phyloP scores from a whole-genome alignment of 2,329 filamentous ascomycete genomes.

The Periconia macrospinosa region DNA sequence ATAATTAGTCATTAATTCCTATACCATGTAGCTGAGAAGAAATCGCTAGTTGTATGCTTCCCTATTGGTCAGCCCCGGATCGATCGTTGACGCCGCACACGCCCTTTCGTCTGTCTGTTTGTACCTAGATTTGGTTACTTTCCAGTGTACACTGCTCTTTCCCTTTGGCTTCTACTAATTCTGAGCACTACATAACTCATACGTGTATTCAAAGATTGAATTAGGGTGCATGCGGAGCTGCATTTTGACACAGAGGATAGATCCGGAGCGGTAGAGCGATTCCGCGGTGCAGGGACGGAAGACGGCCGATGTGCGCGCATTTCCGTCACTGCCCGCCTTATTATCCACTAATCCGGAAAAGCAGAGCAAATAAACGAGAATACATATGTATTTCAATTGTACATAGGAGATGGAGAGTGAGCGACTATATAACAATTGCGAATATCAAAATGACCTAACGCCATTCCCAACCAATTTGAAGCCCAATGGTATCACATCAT shows the following conservation, averaged over 20 bases:
- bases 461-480: conserved; percentile 24
- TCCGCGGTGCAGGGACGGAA: too few species aligned
- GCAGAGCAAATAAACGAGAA: neutral
- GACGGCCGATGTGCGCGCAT: neutral
- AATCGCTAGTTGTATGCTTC: neutral
- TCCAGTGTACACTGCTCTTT: too few species aligned
- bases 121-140: too few species aligned
- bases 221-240: too few species aligned
- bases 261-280: too few species aligned
- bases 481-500: conserved; percentile 27
- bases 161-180: too few species aligned
- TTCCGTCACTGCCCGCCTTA: neutral
- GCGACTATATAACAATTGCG: neutral
- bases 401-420: neutral
- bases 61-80: neutral
- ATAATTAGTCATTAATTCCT: neutral
- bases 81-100: too few species aligned
- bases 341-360: neutral
- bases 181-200: too few species aligned
- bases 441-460: neutral
- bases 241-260: too few species aligned
- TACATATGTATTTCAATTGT: neutral
- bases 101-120: too few species aligned
- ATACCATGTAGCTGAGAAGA: neutral
- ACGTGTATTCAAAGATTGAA: too few species aligned